Percentiles rank a stretch among this genome's conserved stretches.
phyloP scores from a whole-genome alignment of 495 filamentous ascomycete species.

The Penicillium pulvis region DNA sequence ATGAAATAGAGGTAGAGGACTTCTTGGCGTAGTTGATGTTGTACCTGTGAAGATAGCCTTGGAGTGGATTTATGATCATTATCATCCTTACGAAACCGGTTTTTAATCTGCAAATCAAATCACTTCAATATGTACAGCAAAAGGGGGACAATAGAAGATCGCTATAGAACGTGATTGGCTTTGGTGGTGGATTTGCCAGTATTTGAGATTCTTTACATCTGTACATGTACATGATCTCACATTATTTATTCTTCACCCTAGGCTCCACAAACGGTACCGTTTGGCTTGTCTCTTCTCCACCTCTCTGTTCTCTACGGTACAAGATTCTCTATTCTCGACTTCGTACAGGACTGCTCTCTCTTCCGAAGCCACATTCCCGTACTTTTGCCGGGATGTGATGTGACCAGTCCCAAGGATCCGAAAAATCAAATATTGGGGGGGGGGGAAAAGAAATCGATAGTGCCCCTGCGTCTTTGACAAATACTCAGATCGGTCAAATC shows the following conservation, averaged over 20 bases:
- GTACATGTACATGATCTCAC: background rate
- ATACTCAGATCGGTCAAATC: constrained; percentile 4
- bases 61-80: background rate
- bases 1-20: background rate
- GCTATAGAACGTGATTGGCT: too few relatives aligned
- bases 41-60: background rate
- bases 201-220: background rate
- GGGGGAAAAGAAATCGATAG: background rate
- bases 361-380: background rate
- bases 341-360: background rate
- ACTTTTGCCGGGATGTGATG: background rate
- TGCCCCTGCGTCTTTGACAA: constrained; percentile 15
- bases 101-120: background rate
- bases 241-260: too few relatives aligned
- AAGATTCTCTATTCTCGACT: background rate
- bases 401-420: background rate
- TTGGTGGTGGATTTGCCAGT: background rate
- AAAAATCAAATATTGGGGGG: background rate
- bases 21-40: constrained; percentile 7
- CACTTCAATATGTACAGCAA: background rate
- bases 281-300: too few relatives aligned
- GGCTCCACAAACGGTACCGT: too few relatives aligned
- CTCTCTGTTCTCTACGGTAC: background rate
- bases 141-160: background rate
- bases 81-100: too few relatives aligned